Evolutionary conservation across 2,329 filamentous ascomycete genomes (phyloP), one percentile per base, ranked within the genome.

Genomic region (Chaetomiaceae sp.): DNA sequence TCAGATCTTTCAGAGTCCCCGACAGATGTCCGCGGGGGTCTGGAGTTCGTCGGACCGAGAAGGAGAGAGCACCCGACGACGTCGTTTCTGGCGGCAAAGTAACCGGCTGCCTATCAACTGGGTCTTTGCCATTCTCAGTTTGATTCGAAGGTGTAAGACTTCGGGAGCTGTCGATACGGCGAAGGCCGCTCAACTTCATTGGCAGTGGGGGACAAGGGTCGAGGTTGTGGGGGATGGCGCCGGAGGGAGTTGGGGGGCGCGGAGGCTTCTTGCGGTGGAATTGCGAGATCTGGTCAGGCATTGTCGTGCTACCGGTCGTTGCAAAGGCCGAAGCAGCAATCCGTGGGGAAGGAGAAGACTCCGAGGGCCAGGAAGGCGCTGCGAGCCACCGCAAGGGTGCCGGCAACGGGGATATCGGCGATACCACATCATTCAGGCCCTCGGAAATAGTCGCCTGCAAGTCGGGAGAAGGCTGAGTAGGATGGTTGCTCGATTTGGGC

Each of bases 91-190:
- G 30, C 5, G 14, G 5, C 7, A 2, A 17, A 5, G 3, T 4
- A 7, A 23, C 4, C 10, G 4, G 9, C 10, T 21, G 23, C 2
- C 4, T 16, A 3, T 34, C 37, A 8, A 21, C 25, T 27, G 30
- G 3, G 2, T 23, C 0, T 2, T 10, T 20, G 14, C 9, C 4
- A 17, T 20, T 2, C 5, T 5, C 37, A 17, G n/a, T 14, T 5
- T 50, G 5, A 3, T 37, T 39, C n/a, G 43, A 14, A 13, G 23
- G 16, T 10, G 10, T 30, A 12, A 61, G 48, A 33, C 44, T 38
- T 16, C 56, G 56, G 9, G 55, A 45, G 20, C 58, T 60, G 9
- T 57, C 59, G 9, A 55, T 44, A 10, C 57, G 55, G 25, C 55
- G 57, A 9, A 60, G 33, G 1, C 30, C 12, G 12, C 7, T 23